Conservation (phyloP, 208 protist genomes). For the Trypanosoma cruzi region DNA sequence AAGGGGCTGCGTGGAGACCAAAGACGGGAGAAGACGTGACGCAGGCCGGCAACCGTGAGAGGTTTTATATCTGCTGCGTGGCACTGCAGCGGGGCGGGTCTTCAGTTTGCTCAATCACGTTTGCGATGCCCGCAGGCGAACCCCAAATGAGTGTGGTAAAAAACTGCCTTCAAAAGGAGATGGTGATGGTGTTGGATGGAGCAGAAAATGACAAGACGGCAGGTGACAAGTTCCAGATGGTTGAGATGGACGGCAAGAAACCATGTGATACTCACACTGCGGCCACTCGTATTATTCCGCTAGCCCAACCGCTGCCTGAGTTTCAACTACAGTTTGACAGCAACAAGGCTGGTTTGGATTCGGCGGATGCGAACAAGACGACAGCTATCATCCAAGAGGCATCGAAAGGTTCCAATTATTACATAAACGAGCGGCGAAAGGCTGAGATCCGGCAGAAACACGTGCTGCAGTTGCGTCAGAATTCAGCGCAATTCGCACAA, state of each 20-base stretch:
- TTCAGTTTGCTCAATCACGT: too few species aligned
- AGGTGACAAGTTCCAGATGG: too few species aligned
- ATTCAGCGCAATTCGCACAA: constrained; percentile 20
- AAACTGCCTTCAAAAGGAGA: background rate
- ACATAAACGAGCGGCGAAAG: constrained; percentile 75
- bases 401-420: constrained; percentile 64
- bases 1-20: background rate
- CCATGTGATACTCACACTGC: too few species aligned
- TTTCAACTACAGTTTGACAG: constrained; percentile 50
- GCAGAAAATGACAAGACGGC: too few species aligned
- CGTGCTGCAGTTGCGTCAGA: constrained; percentile 41
- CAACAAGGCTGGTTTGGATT: constrained; percentile 70
- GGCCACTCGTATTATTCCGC: too few species aligned
- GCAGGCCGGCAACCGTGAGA: too few species aligned
- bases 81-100: too few species aligned
- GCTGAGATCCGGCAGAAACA: constrained; percentile 35
- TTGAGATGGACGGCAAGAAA: too few species aligned
- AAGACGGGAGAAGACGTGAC: too few species aligned
- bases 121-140: too few species aligned
- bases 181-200: background rate
- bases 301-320: background rate
- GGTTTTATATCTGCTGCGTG: too few species aligned
- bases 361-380: constrained; percentile 55
- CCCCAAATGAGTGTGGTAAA: too few species aligned
- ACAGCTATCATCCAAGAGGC: constrained; percentile 53